Conservation (phyloP, 768 basidiomycete genomes). For the Leccinum variicolor region DNA sequence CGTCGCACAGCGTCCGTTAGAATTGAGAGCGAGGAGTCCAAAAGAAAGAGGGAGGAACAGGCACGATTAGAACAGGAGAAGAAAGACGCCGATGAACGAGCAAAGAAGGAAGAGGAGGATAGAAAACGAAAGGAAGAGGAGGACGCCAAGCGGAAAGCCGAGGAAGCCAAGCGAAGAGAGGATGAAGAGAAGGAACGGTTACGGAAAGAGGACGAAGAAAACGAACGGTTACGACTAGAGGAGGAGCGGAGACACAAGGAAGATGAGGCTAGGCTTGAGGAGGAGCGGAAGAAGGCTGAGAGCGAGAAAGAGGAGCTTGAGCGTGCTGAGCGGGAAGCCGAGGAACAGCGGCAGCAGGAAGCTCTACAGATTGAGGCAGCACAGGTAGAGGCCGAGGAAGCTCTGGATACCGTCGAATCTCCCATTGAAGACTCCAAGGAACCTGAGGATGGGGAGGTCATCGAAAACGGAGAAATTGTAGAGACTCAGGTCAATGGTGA, state of each 20-base stretch:
- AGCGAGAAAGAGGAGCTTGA: constrained; percentile 42
- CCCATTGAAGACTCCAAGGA: constrained; percentile 47
- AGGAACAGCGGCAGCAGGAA: constrained; percentile 30
- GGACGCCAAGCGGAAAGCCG: constrained; percentile 39
- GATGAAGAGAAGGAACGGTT: constrained; percentile 42
- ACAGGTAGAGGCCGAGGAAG: constrained; percentile 37
- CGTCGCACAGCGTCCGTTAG: constrained; percentile 42
- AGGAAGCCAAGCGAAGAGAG: constrained; percentile 40
- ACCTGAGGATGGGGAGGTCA: constrained; percentile 36
- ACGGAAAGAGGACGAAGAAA: constrained; percentile 39
- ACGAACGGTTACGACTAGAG: constrained; percentile 28
- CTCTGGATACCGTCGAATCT: constrained; percentile 31
- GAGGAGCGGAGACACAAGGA: constrained; percentile 34
- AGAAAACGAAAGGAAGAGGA: constrained; percentile 41
- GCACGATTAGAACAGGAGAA: constrained; percentile 40
- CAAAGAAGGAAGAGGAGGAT: constrained; percentile 36
- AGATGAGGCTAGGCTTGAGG: constrained; percentile 25
- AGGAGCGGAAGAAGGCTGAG: constrained; percentile 30
- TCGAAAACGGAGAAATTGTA: constrained; percentile 30
- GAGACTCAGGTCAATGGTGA: constrained; percentile 33
- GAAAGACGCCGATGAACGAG: constrained; percentile 36
- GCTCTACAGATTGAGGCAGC: constrained; percentile 18
- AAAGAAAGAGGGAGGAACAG: constrained; percentile 45
- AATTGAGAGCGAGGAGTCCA: constrained; percentile 62
- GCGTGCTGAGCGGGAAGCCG: constrained; percentile 33